phyloP scores from a whole-genome alignment of 2,329 filamentous ascomycete species.

The Fusarium clavum region DNA sequence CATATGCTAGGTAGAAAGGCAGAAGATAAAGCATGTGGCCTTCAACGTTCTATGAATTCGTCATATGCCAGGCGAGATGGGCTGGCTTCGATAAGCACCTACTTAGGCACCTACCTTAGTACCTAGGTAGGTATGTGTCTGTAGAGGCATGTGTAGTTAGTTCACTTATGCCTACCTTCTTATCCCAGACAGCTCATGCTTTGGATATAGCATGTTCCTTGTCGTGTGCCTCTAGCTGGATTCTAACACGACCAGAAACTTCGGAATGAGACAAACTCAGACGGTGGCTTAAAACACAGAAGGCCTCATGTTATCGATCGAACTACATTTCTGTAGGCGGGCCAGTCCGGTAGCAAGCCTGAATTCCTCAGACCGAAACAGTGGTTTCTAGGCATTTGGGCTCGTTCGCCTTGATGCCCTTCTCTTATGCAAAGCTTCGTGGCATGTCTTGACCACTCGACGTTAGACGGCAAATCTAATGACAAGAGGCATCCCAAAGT shows the following conservation, averaged over 20 bases:
- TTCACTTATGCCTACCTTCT: not conserved
- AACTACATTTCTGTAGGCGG: constrained; percentile 12
- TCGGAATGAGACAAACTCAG: constrained; percentile 25
- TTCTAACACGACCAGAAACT: constrained; percentile 22
- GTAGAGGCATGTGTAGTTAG: not conserved
- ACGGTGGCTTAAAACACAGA: constrained; percentile 34
- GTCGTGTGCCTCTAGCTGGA: constrained; percentile 19
- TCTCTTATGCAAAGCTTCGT: constrained; percentile 47
- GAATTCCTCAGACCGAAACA: constrained; percentile 19
- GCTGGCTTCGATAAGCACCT: constrained; percentile 4
- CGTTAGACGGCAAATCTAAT: not conserved
- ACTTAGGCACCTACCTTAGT: not conserved
- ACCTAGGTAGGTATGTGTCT: not conserved
- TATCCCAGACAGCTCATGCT: constrained; percentile 28
- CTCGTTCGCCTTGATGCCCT: constrained; percentile 33
- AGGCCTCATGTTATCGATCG: constrained; percentile 29
- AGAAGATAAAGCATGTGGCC: not conserved
- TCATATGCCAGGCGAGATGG: not conserved
- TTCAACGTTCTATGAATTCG: not conserved
- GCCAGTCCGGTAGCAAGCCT: constrained; percentile 16
- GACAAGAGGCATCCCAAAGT: not conserved
- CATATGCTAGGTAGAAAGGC: constrained; percentile 1
- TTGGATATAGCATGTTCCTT: constrained; percentile 17
- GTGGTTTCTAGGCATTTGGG: constrained; percentile 30
- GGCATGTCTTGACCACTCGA: constrained; percentile 40